These are phyloP conservation scores for Nakazawaea holstii DNA, from an alignment of 805 yeast genomes.

Conservation along the genomic window DNA sequence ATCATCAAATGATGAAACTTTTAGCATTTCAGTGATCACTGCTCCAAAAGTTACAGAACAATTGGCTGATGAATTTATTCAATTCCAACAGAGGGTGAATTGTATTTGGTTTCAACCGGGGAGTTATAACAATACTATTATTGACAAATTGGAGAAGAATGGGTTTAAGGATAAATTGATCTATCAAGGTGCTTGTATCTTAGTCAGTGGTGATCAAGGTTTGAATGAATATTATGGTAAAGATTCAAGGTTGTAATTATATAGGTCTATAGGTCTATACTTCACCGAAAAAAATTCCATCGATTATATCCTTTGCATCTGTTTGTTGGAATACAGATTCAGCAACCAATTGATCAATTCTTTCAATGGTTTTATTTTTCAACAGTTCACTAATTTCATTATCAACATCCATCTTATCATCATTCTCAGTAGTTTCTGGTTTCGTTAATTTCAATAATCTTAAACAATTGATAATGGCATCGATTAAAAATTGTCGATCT, in stretches of 20 bases:
- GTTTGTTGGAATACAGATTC: conserved; percentile 39
- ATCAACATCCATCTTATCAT: conserved; percentile 21
- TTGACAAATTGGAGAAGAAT: conserved; percentile 28
- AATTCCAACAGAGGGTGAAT: conserved; percentile 29
- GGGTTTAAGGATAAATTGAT: conserved; percentile 30
- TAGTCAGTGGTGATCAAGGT: conserved; percentile 59
- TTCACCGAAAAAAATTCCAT: conserved; percentile 76
- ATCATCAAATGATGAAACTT: conserved; percentile 29
- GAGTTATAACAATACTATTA: conserved; percentile 49
- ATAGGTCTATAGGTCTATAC: conserved; percentile 22
- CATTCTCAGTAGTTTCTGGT: conserved; percentile 10
- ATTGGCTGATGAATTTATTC: conserved; percentile 32
- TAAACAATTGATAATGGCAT: conserved; percentile 51
- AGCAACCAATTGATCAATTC: conserved; percentile 60
- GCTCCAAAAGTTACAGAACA: conserved; percentile 60
- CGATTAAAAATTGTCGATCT: conserved; percentile 44
- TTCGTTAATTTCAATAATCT: conserved; percentile 34
- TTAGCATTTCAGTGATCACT: conserved; percentile 65
- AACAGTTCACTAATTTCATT: conserved; percentile 27
- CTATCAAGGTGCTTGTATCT: conserved; percentile 59
- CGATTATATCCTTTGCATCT: conserved; percentile 45
- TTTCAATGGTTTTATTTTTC: conserved; percentile 38
- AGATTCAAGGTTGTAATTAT: background rate
- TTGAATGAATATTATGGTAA: conserved; percentile 15
- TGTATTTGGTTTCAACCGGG: conserved; percentile 87